Evolutionary conservation across 495 filamentous ascomycete species (phyloP).

Genomic region (Podospora pseudopauciseta): DNA sequence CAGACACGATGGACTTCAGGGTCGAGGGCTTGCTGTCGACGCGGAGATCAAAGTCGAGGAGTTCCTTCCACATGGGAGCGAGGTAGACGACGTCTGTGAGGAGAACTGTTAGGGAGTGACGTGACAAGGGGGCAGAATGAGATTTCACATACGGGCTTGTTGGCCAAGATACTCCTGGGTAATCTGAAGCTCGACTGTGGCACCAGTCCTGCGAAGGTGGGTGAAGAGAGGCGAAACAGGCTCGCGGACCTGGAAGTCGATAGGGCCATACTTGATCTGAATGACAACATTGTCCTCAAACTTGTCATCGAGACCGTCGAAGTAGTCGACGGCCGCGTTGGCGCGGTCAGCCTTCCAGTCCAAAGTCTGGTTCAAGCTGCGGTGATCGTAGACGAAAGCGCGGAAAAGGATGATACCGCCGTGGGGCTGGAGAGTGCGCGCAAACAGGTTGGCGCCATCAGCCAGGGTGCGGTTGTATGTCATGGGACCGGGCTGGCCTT

Average conservation of each 20-base stretch:
- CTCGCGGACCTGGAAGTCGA: slow-evolving; percentile 75
- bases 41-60: slow-evolving; percentile 64
- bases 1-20: slow-evolving; percentile 56
- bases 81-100: slow-evolving; percentile 56
- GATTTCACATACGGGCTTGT: slow-evolving; percentile 43
- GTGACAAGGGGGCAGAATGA: no score
- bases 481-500: slow-evolving; percentile 66
- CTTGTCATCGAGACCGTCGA: slow-evolving; percentile 59
- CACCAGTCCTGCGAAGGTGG: slow-evolving; percentile 55
- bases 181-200: slow-evolving; percentile 63
- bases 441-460: slow-evolving; percentile 68
- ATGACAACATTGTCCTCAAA: slow-evolving; percentile 69
- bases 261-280: slow-evolving; percentile 71
- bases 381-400: slow-evolving; percentile 67
- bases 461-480: slow-evolving; percentile 68
- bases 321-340: slow-evolving; percentile 65
- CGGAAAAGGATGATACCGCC: slow-evolving; percentile 71
- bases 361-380: slow-evolving; percentile 44
- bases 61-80: slow-evolving; percentile 62
- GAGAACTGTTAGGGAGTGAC: no score
- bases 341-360: slow-evolving; percentile 66
- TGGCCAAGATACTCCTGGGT: slow-evolving; percentile 71
- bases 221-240: slow-evolving; percentile 66
- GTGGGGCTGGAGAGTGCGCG: slow-evolving; percentile 54
- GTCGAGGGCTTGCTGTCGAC: slow-evolving; percentile 51